These are phyloP conservation scores for Pythium brachiatum DNA, from an alignment of 352 stramenopile species.

Conservation along the genomic window DNA sequence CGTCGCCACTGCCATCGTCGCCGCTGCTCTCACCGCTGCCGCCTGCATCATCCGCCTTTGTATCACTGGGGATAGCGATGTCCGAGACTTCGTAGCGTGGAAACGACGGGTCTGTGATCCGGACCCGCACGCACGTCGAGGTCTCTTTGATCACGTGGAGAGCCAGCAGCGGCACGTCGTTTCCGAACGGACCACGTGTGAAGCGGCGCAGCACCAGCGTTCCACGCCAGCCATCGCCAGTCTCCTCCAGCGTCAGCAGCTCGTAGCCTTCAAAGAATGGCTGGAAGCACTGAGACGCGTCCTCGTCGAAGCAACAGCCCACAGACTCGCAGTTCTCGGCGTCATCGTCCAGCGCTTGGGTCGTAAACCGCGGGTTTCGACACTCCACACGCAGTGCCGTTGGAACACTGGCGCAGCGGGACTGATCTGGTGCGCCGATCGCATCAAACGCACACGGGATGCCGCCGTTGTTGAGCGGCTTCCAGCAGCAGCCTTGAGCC, in stretches of 20 bases:
- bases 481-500: slow-evolving; percentile 84
- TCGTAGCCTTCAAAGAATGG: slow-evolving; percentile 66
- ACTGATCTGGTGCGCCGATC: slow-evolving; percentile 12
- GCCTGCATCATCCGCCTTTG: slow-evolving; percentile 1
- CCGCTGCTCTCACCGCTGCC: slow-evolving; percentile 1
- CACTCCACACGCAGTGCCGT: slow-evolving; percentile 56
- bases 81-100: slow-evolving; percentile 65
- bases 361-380: slow-evolving; percentile 66
- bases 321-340: slow-evolving; percentile 37
- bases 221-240: slow-evolving; percentile 45
- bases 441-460: slow-evolving; percentile 65
- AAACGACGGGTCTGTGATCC: slow-evolving; percentile 78
- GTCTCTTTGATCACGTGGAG: slow-evolving; percentile 66
- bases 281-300: slow-evolving; percentile 56
- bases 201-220: slow-evolving; percentile 47
- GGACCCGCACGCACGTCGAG: slow-evolving; percentile 51
- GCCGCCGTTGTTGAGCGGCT: slow-evolving; percentile 50
- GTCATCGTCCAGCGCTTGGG: slow-evolving; percentile 25
- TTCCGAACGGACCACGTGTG: slow-evolving; percentile 64
- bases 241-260: slow-evolving; percentile 59
- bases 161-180: slow-evolving; percentile 60
- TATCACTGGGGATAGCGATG: not conserved
- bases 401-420: slow-evolving; percentile 37
- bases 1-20: not conserved
- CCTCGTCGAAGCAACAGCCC: slow-evolving; percentile 75